These are phyloP conservation scores for Globisporangium uncinulatum DNA, from an alignment of 352 stramenopile species.

Conservation along the genomic window DNA sequence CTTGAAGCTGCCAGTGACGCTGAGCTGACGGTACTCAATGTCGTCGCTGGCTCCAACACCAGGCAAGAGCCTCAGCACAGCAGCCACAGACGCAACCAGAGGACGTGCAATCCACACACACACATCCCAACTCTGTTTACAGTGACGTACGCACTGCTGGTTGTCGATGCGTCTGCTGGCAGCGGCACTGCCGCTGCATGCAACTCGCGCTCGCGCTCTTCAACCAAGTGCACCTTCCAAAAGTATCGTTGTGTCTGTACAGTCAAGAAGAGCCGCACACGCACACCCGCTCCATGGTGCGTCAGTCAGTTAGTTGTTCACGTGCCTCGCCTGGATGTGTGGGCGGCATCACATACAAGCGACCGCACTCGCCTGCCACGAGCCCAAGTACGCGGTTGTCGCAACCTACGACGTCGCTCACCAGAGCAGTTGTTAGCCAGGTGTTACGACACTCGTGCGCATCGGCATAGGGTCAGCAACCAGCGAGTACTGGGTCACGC, in stretches of 20 bases:
- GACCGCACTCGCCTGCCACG: constrained; percentile 56
- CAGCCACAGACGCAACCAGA: background rate
- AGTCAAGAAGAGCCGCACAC: too few species aligned
- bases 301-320: too few species aligned
- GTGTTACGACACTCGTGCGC: background rate
- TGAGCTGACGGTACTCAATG: constrained; percentile 77
- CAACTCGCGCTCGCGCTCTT: constrained; percentile 78
- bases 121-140: background rate
- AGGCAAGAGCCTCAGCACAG: background rate
- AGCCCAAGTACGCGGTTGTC: constrained; percentile 67
- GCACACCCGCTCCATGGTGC: background rate
- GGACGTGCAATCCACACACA: background rate
- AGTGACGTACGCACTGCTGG: constrained; percentile 40
- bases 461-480: too few species aligned
- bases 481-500: constrained; percentile 8
- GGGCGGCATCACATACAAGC: background rate
- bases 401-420: constrained; percentile 29
- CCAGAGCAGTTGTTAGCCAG: background rate
- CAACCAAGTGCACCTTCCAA: constrained; percentile 87
- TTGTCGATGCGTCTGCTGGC: constrained; percentile 47
- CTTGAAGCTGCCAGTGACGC: constrained; percentile 61
- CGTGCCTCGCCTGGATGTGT: background rate
- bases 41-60: constrained; percentile 36
- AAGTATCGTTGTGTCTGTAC: constrained; percentile 79
- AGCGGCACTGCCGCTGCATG: constrained; percentile 53